These are phyloP conservation scores for Metschnikowia gruessii DNA, from an alignment of 805 yeast genomes.

Conservation along the genomic window DNA sequence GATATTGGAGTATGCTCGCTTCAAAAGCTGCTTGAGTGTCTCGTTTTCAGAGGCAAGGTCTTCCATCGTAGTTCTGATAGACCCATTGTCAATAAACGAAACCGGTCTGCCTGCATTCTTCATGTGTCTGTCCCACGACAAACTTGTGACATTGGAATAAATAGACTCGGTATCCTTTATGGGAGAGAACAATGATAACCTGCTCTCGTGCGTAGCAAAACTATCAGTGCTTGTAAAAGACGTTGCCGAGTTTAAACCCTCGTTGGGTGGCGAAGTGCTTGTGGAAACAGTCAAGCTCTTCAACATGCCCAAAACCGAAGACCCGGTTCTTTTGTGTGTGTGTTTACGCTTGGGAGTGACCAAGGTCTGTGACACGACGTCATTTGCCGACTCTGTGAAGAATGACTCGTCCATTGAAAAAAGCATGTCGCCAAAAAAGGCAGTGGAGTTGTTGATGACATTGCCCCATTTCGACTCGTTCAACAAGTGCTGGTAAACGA, in stretches of 20 bases:
- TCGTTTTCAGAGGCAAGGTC: conserved; percentile 26
- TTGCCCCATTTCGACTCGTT: conserved; percentile 46
- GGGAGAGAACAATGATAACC: conserved; percentile 24
- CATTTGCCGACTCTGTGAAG: conserved; percentile 16
- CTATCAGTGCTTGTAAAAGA: conserved; percentile 9
- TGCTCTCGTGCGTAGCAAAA: conserved; percentile 11
- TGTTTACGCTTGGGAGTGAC: conserved; percentile 6
- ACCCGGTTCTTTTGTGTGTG: conserved; percentile 15
- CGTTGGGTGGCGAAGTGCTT: conserved; percentile 13
- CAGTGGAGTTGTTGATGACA: conserved; percentile 34
- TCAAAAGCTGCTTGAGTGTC: conserved; percentile 25
- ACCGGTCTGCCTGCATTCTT: conserved; percentile 5
- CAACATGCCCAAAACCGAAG: conserved; percentile 30
- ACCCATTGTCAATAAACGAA: conserved; percentile 13
- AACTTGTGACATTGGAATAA: conserved; percentile 26
- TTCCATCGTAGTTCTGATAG: conserved; percentile 12
- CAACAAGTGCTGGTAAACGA: conserved; percentile 41
- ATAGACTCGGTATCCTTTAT: conserved; percentile 26
- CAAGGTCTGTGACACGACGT: conserved; percentile 3
- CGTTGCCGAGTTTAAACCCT: conserved; percentile 11
- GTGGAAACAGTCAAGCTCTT: conserved; percentile 26
- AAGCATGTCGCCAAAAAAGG: conserved; percentile 39
- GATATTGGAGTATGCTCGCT: conserved; percentile 25
- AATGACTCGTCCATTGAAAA: conserved; percentile 36
- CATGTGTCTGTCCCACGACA: conserved; percentile 13